phyloP scores from a whole-genome alignment of 352 stramenopile genomes.

The Globisporangium nunn region DNA sequence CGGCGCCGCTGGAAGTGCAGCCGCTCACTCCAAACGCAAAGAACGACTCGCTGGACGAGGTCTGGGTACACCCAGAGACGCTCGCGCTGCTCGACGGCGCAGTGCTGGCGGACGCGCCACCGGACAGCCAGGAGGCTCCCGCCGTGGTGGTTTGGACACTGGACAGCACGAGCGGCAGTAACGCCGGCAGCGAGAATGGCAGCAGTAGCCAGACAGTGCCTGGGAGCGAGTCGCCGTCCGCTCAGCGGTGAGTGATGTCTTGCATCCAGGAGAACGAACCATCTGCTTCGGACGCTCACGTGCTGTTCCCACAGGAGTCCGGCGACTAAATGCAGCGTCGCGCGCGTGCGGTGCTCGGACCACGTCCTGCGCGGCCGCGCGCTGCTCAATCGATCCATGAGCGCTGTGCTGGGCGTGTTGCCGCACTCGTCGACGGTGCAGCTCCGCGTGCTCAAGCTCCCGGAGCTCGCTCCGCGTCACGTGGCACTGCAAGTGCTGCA shows the following conservation, averaged over 20 bases:
- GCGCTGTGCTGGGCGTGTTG: constrained; percentile 14
- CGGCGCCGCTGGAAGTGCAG: constrained; percentile 40
- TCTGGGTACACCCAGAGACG: constrained; percentile 61
- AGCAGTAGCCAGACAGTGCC: background rate
- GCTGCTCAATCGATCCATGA: constrained; percentile 25
- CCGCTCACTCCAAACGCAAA: background rate
- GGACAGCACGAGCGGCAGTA: constrained; percentile 1
- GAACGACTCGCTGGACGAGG: constrained; percentile 43
- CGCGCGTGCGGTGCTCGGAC: constrained; percentile 31
- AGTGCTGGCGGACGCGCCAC: constrained; percentile 19
- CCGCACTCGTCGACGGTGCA: constrained; percentile 18
- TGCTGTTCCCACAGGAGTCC: constrained; percentile 7
- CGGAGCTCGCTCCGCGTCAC: constrained; percentile 24
- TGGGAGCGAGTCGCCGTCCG: background rate
- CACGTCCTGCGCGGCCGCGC: constrained; percentile 25
- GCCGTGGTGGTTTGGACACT: constrained; percentile 33
- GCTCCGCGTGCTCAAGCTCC: constrained; percentile 48
- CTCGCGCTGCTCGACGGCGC: constrained; percentile 55
- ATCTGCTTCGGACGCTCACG: background rate
- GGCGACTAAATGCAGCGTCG: constrained; percentile 18
- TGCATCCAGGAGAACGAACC: background rate
- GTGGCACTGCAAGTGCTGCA: constrained; percentile 23
- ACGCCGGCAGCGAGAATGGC: background rate
- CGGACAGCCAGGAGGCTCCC: constrained; percentile 27
- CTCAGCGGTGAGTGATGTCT: constrained; percentile 1